Evolutionary conservation across 768 basidiomycete genomes (phyloP).

Genomic region (Floccularia luteovirens): DNA sequence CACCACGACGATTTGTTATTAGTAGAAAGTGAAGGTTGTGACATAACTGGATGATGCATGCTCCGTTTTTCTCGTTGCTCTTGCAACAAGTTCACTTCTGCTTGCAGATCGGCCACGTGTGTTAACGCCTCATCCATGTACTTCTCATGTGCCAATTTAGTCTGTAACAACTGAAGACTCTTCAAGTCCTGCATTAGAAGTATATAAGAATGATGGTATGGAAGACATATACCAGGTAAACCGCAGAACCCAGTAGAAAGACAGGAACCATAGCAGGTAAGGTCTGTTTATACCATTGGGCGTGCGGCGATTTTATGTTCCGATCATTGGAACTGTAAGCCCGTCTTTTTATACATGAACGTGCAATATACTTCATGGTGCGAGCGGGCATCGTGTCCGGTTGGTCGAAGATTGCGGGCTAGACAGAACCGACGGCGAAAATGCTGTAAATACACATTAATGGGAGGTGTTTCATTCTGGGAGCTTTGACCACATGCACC

Average conservation of each 20-base stretch:
- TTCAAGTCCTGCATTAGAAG: conserved; percentile 16
- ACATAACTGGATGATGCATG: too few species aligned
- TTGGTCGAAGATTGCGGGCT: too few species aligned
- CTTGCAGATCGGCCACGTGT: conserved; percentile 49
- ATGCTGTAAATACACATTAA: too few species aligned
- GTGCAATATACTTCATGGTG: conserved; percentile 12
- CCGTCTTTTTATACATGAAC: conserved; percentile 9
- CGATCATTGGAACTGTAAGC: conserved; percentile 9
- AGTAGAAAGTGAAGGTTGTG: too few species aligned
- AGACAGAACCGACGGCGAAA: too few species aligned
- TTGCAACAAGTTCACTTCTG: conserved; percentile 41
- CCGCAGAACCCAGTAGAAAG: conserved; percentile 68
- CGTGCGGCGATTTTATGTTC: conserved; percentile 40
- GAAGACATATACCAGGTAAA: conserved; percentile 53
- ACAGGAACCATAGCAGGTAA: conserved; percentile 76
- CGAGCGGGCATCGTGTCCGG: conserved; percentile 8
- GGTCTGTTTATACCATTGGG: conserved; percentile 59
- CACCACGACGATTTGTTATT: too few species aligned
- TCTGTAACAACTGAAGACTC: conserved; percentile 61
- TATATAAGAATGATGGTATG: background rate
- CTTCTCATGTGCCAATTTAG: conserved; percentile 62
- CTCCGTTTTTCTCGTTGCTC: conserved; percentile 14
- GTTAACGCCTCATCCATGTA: conserved; percentile 54
- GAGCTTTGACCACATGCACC: too few species aligned
- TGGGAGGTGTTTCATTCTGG: too few species aligned